Evolutionary conservation across 2,329 filamentous ascomycete species (phyloP), one percentile per base, ranked within the genome.

Genomic region (Cytospora chrysosperma): DNA sequence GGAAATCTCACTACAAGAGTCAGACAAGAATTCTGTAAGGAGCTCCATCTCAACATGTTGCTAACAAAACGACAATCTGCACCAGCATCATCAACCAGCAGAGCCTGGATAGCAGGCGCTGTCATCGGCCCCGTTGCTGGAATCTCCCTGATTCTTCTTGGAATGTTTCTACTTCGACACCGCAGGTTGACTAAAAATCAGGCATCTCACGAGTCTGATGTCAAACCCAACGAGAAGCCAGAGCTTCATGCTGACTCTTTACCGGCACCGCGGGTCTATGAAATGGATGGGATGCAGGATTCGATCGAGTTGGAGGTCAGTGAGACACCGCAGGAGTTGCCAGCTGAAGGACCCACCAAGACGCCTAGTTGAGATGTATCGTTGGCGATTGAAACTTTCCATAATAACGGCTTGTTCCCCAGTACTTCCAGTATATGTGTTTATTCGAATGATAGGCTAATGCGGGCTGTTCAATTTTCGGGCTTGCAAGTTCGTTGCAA

Each of bases 101-200:
- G 43, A 19, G 62, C 58, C 27, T 64, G 62, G 62, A 58, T 58
- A 56, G 62, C 58, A 37, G 58, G 58, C 8, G 56, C 37, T 3
- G 49, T 64, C 7, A 15, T 61, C 10, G 62, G 54, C 12, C 27
- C 53, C 1, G 15, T 61, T 8, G 58, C 7, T 4, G 58, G 53
- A 3, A 9, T 52, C 8, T 27, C 24, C 17, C 24, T 64, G 19
- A 52, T 64, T 26, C 19, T 54, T 4, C 34, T 57, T 1, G 54
- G 59, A 30, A 8, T 43, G 7, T 40, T 62, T 6, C 3, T 62
- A 8, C 28, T 62, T 3, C 30, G 34, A 17, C 55, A 55, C 8
- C 63, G 21, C 2, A 27, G 40, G n/a, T 12, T 17, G 13, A 4
- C 27, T 19, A 10, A 24, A 2, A 26, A 43, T 10, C 21, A 7